phyloP scores from a whole-genome alignment of 1,284 basidiomycete genomes.

The Bjerkandera adusta region DNA sequence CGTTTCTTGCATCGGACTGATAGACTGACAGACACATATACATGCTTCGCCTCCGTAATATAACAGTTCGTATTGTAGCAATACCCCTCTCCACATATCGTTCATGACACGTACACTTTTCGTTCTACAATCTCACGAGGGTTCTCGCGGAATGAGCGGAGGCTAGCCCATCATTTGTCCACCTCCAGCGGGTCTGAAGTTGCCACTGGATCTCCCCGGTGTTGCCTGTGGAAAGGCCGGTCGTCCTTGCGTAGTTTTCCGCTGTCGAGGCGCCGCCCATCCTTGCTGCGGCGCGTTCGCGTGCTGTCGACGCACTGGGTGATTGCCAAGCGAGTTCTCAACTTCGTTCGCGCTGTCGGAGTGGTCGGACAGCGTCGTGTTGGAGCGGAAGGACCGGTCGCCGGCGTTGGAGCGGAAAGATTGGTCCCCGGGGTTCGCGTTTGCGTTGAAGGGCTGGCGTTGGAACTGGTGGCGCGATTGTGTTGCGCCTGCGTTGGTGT shows the following conservation, averaged over 20 bases:
- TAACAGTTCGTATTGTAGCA: slow-evolving; percentile 22
- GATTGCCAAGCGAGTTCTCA: slow-evolving; percentile 52
- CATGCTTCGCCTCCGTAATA: background rate
- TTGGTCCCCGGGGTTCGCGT: too few species aligned
- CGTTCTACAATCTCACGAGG: too few species aligned
- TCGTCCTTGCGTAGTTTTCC: background rate
- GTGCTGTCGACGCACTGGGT: slow-evolving; percentile 11
- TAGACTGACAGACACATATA: slow-evolving; percentile 1
- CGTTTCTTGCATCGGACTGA: background rate
- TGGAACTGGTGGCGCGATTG: slow-evolving; percentile 31
- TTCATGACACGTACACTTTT: too few species aligned
- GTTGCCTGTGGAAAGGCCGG: slow-evolving; percentile 20
- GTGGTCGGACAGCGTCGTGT: slow-evolving; percentile 50
- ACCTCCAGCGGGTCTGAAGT: slow-evolving; percentile 31
- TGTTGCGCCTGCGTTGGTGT: background rate
- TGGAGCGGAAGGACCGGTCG: slow-evolving; percentile 45
- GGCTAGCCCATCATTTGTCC: too few species aligned
- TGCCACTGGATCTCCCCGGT: slow-evolving; percentile 22
- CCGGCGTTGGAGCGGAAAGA: background rate
- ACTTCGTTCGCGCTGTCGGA: slow-evolving; percentile 70
- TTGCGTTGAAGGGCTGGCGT: slow-evolving; percentile 45
- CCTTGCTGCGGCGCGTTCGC: background rate
- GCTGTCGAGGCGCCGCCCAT: background rate
- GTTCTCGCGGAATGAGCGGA: too few species aligned
- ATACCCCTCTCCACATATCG: slow-evolving; percentile 20